Base-by-base conservation (phyloP, 129 eudicot species). In the Flaveria sonorensis region DNA sequence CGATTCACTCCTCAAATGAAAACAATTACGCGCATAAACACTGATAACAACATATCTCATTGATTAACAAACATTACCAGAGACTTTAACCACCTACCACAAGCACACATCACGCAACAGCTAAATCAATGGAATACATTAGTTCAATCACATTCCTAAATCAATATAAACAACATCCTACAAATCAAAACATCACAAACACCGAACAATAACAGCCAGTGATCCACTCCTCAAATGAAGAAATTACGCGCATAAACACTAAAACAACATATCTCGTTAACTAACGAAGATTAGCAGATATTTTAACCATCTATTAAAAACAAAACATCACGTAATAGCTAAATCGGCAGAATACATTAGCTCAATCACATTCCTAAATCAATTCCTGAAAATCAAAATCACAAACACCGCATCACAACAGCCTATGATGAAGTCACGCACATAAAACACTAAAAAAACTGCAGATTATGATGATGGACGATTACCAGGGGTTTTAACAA, bases 401-500 rank as follows among this genome's bases (percentile, higher is more conserved):
- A 39, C 9, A 15, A 39, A 57, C 4, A 28, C 14, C 20, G 24
- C 56, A 36, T 39, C 21, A 20, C 13, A 6, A 11, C 14, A 20
- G 15, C n/a, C 2, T 46, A 70, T 2, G 0, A 9, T 45, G 16
- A 6, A 20, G 14, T 21, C 10, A 0, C 0, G 40, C 16, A 12
- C 39, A 13, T 20, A 65, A 4, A 14, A 13, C 16, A 3, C 5
- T 8, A 0, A 0, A 9, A 47, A 65, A 43, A 20, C 7, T 19
- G 47, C 6, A 36, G 7, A 56, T 23, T 8, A 10, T 45, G 50
- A 47, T 46, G 24, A 66, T 12, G 3, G 52, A 64, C 36, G 15
- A 62, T 70, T 77, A 89, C 96, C 96, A 15, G 92, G 92, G 55
- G 92, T 88, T 76, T 85, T 88, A 74, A 87, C 92, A 55, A 87